Evolutionary conservation across 2,329 filamentous ascomycete species (phyloP), one percentile per base, ranked within the genome.

Genomic region (Talaromyces verruculosus): DNA sequence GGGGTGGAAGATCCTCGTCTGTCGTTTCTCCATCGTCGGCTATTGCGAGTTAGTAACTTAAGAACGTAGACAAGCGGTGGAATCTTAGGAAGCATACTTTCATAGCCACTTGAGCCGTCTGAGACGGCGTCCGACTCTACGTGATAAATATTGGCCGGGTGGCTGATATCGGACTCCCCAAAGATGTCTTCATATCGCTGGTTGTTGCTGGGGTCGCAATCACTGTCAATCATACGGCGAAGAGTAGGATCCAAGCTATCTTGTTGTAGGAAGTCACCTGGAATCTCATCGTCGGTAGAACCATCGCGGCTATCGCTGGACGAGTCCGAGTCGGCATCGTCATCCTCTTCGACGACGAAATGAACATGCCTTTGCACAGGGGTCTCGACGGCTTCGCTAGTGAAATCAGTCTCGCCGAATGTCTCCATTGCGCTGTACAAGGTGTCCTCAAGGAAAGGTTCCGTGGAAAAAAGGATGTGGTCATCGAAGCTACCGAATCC

Each of bases 251-350:
- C 90, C 5, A 94, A 82, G 17, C 86, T 84, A 73, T 87, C 89
- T 77, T 93, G 90, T 60, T 90, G 87, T 65, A 93, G 83, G 76
- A 94, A 94, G 67, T 94, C 88, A 74, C 93, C 88, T 1, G 91
- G 89, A 68, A 92, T 92, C 69, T 92, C 86, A 68, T 87, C 86
- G 67, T 86, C 77, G 0, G 63, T 64, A 64, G 66, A 68, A 30
- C 59, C 53, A 19, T 75, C 77, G 64, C 77, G 76, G 1, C 85
- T 90, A 70, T 91, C 89, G 65, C 89, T 79, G 15, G 77, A 70
- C 43, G 83, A 86, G n/a, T 77, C 69, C 35, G 83, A 86, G 61
- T 88, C 88, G 63, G 87, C 88, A 19, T 66, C 64, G 2, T 85
- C 86, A 67, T 88, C 85, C 63, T 77, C 75, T 71, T 78, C 75